Evolutionary conservation across 169 alveolate species (phyloP), one percentile per base, ranked within the genome.

Genomic region (Plasmodium billcollinsi): DNA sequence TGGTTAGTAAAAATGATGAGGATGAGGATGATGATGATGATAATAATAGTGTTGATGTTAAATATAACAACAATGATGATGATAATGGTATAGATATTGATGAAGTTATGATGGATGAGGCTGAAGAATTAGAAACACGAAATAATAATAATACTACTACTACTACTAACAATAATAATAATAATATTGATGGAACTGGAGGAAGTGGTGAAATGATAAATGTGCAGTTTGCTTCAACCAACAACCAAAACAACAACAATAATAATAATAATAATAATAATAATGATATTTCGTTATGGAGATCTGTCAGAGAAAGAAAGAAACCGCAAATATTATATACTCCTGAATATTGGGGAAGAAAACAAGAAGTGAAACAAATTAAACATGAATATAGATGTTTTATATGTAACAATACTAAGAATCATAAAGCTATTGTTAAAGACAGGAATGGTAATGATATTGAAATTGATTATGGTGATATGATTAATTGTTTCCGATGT

Each of bases 301-400:
- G 97, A 45, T 88, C 95, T 15, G 96, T 89, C 2, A 93, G 97
- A n/a, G 97, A 94, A 61, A 76, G 95, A 43, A 88, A 88, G 24
- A 86, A 88, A 21, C 97, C 97, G 1, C 78, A 88, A 33, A 65
- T 76, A 14, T 94, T 94, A 94, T 94, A 94, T 56, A 93, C 94
- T 21, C 97, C 97, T 12, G 95, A 89, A 29, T 88, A 89, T 18
- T 94, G 94, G 95, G 93, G 93, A 50, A 89, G 95, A 91, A 92
- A 92, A 61, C 92, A 94, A 70, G 97, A 95, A 47, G 94, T 93
- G 49, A 95, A 95, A 74, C 93, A 90, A 85, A 83, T 97, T 12
- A 93, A 92, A 59, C 98, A 96, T 92, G 98, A 97, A 63, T 73
- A 93, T 75, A 88, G 96, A 49, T 97, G 98, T 70, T 97, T 97